phyloP scores from a whole-genome alignment of 2,329 filamentous ascomycete species.

The Paraphaeosphaeria sporulosa region DNA sequence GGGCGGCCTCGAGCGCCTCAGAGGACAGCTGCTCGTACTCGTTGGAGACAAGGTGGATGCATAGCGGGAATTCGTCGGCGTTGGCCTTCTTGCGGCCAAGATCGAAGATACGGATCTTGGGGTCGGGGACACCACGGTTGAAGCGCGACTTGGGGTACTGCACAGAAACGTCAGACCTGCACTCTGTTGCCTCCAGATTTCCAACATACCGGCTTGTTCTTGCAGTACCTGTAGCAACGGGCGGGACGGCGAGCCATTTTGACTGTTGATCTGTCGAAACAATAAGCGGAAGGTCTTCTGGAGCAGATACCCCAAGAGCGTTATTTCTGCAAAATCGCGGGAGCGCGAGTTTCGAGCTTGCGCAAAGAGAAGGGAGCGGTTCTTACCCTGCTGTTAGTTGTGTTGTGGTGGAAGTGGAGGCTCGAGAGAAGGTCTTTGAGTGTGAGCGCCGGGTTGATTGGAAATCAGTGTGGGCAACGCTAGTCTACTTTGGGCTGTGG shows the following conservation, averaged over 20 bases:
- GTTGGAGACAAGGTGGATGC: conserved; percentile 99
- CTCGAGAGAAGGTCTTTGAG: conserved; percentile 25
- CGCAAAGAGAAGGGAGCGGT: background rate
- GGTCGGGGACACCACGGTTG: conserved; percentile 96
- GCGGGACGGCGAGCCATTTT: conserved; percentile 99
- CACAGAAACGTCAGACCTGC: conserved; percentile 56
- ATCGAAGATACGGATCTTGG: conserved; percentile 95
- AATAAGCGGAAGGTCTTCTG: conserved; percentile 49
- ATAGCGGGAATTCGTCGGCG: conserved; percentile 98
- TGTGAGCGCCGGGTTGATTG: conserved; percentile 22
- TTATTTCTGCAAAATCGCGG: conserved; percentile 6
- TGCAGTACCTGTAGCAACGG: conserved; percentile 99
- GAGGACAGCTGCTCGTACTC: conserved; percentile 99
- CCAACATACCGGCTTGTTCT: conserved; percentile 87
- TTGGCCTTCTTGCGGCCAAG: conserved; percentile 97
- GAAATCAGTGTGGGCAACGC: conserved; percentile 25
- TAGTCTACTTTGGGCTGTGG: conserved; percentile 15
- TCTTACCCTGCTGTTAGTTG: conserved; percentile 43
- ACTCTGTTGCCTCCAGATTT: conserved; percentile 3
- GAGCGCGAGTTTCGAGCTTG: conserved; percentile 1
- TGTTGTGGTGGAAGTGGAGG: conserved; percentile 27
- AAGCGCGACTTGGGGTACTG: conserved; percentile 99
- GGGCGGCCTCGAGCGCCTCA: conserved; percentile 98
- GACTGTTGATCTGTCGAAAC: conserved; percentile 62
- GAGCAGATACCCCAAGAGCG: conserved; percentile 15